Percentiles rank a stretch among this genome's conserved stretches.
Evolutionary conservation across 2,329 filamentous ascomycete species (phyloP).

Genomic region (Cladosporium colombiae): DNA sequence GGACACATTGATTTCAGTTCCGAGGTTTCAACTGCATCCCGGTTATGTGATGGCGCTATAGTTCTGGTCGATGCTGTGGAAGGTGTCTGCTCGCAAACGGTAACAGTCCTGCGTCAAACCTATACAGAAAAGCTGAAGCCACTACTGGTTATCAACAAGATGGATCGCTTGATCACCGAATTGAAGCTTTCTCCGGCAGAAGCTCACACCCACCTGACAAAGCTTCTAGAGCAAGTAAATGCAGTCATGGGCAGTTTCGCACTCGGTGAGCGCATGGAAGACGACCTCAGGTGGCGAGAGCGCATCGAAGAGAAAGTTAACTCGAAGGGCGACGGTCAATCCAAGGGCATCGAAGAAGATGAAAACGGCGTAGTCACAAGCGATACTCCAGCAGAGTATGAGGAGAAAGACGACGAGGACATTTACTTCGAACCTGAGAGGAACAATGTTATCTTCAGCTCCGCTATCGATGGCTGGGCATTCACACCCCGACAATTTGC

Average conservation of each 20-base stretch:
- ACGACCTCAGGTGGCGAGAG: conserved; percentile 94
- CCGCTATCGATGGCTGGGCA: conserved; percentile 97
- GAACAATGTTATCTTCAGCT: conserved; percentile 98
- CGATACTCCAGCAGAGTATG: conserved; percentile 62
- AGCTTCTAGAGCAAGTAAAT: conserved; percentile 92
- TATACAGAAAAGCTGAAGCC: conserved; percentile 97
- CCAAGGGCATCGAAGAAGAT: conserved; percentile 55
- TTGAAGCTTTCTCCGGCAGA: conserved; percentile 89
- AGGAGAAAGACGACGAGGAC: conserved; percentile 93
- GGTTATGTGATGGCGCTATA: conserved; percentile 90
- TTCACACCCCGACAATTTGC: conserved; percentile 97
- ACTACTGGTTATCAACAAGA: conserved; percentile 95
- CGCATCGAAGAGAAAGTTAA: conserved; percentile 83
- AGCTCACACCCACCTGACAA: conserved; percentile 85
- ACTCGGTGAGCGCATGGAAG: conserved; percentile 97
- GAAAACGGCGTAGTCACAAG: conserved; percentile 54
- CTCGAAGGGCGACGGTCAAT: conserved; percentile 56
- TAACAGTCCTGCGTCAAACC: conserved; percentile 90
- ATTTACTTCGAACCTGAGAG: conserved; percentile 98
- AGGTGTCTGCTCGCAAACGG: conserved; percentile 96
- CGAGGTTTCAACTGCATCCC: conserved; percentile 92
- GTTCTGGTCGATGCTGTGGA: conserved; percentile 96
- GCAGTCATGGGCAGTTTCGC: conserved; percentile 97
- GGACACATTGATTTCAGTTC: conserved; percentile 99
- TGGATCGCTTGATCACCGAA: conserved; percentile 91